phyloP scores from a whole-genome alignment of 768 basidiomycete genomes.

The Tylopilus subfusipes region DNA sequence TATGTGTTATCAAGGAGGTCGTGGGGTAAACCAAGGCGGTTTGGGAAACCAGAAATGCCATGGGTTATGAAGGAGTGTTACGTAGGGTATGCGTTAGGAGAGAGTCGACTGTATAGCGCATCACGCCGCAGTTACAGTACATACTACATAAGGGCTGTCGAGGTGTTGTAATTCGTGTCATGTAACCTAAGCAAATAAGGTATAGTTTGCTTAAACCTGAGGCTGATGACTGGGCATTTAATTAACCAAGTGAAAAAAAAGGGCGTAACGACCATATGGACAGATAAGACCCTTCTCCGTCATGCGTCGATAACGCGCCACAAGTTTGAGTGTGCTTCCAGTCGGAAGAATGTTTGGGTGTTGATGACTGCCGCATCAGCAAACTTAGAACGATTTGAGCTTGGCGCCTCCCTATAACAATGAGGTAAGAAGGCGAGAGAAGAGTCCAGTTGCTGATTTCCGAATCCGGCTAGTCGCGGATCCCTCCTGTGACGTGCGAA shows the following conservation, averaged over 20 bases:
- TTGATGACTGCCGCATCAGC: too few relatives aligned
- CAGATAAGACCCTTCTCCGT: not conserved
- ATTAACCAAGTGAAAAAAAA: not conserved
- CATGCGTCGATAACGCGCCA: slow-evolving; percentile 10
- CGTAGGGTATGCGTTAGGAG: too few relatives aligned
- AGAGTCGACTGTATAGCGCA: too few relatives aligned
- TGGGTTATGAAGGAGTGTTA: too few relatives aligned
- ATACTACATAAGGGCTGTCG: not conserved
- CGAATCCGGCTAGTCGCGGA: not conserved
- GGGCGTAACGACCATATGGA: not conserved
- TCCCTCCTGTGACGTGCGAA: not conserved
- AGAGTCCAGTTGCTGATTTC: not conserved
- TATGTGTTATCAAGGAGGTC: too few relatives aligned
- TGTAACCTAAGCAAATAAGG: slow-evolving; percentile 4
- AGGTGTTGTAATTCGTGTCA: slow-evolving; percentile 1
- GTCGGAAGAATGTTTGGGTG: not conserved
- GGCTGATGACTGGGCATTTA: not conserved
- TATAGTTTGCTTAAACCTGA: slow-evolving; percentile 5
- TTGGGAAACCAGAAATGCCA: too few relatives aligned
- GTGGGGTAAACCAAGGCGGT: too few relatives aligned
- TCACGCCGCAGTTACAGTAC: not conserved
- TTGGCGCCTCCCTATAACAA: not conserved
- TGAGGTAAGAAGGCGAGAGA: slow-evolving; percentile 12
- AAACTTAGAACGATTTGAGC: too few relatives aligned
- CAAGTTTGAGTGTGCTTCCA: not conserved